Evolutionary conservation across 2,329 filamentous ascomycete species (phyloP).

Genomic region (Davidsoniella eucalypti): DNA sequence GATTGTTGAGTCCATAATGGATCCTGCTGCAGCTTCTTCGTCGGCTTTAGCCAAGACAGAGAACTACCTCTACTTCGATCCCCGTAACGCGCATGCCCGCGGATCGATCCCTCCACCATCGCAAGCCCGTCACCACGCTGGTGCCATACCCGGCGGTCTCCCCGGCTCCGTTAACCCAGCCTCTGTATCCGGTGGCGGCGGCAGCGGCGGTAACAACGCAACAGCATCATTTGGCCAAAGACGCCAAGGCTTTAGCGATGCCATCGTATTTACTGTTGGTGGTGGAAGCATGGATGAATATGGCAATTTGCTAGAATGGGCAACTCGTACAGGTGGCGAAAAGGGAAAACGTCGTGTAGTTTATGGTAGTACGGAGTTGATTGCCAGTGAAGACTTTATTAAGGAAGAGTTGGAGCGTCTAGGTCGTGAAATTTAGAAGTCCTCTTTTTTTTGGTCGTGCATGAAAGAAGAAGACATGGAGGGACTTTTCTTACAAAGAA

Average conservation of each 20-base stretch:
- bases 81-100: slow-evolving; percentile 77
- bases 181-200: slow-evolving; percentile 38
- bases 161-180: slow-evolving; percentile 23
- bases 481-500: no score
- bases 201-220: slow-evolving; percentile 40
- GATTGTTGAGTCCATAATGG: slow-evolving; percentile 97
- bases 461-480: no score
- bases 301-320: slow-evolving; percentile 94
- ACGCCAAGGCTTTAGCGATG: slow-evolving; percentile 75
- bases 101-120: slow-evolving; percentile 78
- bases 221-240: slow-evolving; percentile 80
- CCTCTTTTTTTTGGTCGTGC: background rate
- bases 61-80: slow-evolving; percentile 93
- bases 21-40: slow-evolving; percentile 74
- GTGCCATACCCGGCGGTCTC: slow-evolving; percentile 30
- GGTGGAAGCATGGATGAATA: slow-evolving; percentile 99
- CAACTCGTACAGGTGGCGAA: slow-evolving; percentile 53
- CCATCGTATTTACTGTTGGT: slow-evolving; percentile 86
- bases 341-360: slow-evolving; percentile 60
- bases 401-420: slow-evolving; percentile 45
- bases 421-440: slow-evolving; percentile 34
- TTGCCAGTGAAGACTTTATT: slow-evolving; percentile 53
- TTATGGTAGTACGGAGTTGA: slow-evolving; percentile 80
- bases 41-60: slow-evolving; percentile 93
- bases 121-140: slow-evolving; percentile 27